A percentile compares a stretch with the other conserved stretches of the same genome.
These are phyloP conservation scores for Debaryomyces subglobosus DNA, from an alignment of 1,139 yeast genomes.

Conservation along the genomic window DNA sequence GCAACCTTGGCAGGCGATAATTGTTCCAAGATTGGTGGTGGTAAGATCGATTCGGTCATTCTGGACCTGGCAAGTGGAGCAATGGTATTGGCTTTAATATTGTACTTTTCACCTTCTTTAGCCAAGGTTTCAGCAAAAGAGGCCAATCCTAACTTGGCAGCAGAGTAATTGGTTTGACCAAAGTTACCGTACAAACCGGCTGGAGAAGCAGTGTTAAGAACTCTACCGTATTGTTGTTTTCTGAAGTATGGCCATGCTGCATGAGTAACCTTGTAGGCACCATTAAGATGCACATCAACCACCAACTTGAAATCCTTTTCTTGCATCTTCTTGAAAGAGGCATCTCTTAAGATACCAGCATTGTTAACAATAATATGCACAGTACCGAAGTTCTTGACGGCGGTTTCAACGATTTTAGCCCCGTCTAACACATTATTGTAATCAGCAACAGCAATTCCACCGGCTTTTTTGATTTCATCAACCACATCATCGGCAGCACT, in stretches of 20 bases:
- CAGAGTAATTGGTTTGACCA: slow-evolving; percentile 95
- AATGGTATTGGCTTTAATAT: slow-evolving; percentile 82
- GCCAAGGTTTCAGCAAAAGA: slow-evolving; percentile 95
- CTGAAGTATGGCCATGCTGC: slow-evolving; percentile 95
- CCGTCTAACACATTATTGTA: slow-evolving; percentile 91
- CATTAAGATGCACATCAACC: slow-evolving; percentile 84
- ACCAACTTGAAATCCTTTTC: slow-evolving; percentile 80
- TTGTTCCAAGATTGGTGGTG: slow-evolving; percentile 79
- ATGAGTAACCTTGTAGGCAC: slow-evolving; percentile 81
- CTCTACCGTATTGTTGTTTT: slow-evolving; percentile 83
- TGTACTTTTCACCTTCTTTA: slow-evolving; percentile 86
- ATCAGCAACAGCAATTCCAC: slow-evolving; percentile 92
- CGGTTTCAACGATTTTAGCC: slow-evolving; percentile 82
- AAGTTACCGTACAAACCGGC: slow-evolving; percentile 97
- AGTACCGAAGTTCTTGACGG: slow-evolving; percentile 83
- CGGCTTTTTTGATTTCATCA: slow-evolving; percentile 71
- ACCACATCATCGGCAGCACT: slow-evolving; percentile 90
- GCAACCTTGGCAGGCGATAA: slow-evolving; percentile 88
- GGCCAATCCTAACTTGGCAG: slow-evolving; percentile 87
- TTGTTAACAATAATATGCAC: slow-evolving; percentile 90
- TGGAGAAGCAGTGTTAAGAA: slow-evolving; percentile 91
- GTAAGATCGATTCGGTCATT: slow-evolving; percentile 91
- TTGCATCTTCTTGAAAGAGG: slow-evolving; percentile 79
- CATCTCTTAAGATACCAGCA: slow-evolving; percentile 88
- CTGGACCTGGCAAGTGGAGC: slow-evolving; percentile 95